phyloP scores from a whole-genome alignment of 441 rosid genomes.

The Pelargonium citronellum region DNA sequence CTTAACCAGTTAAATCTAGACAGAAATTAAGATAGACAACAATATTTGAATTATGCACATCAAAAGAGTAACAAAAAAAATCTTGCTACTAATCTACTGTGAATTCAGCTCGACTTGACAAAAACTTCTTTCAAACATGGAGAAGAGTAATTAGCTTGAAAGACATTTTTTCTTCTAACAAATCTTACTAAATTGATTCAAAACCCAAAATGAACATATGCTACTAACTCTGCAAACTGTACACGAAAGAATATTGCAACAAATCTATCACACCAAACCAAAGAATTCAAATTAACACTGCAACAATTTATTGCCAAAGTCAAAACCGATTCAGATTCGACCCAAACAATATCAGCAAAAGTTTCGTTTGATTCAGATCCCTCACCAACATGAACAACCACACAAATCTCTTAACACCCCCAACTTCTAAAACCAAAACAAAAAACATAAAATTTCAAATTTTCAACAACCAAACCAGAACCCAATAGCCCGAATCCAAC shows the following conservation, averaged over 20 bases:
- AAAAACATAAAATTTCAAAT: not conserved
- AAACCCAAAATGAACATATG: not conserved
- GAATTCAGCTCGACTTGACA: not conserved
- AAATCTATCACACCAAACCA: not conserved
- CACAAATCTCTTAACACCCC: not conserved
- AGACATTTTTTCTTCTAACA: not conserved
- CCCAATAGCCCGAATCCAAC: constrained; percentile 12
- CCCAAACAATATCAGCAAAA: constrained; percentile 8
- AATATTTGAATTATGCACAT: not conserved
- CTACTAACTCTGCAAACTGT: too few relatives aligned
- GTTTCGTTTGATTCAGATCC: constrained; percentile 13
- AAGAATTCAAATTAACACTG: not conserved
- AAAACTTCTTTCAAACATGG: not conserved
- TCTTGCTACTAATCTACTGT: not conserved
- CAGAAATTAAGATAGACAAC: not conserved
- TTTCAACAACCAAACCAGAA: constrained; percentile 8
- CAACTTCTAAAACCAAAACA: not conserved
- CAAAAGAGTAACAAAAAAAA: not conserved
- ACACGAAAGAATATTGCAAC: too few relatives aligned
- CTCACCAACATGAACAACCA: constrained; percentile 2
- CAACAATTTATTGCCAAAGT: not conserved
- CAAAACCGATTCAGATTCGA: constrained; percentile 18
- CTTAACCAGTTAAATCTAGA: not conserved
- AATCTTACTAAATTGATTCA: not conserved
- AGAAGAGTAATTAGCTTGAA: not conserved